These are phyloP conservation scores for Akanthomyces lecanii DNA, from an alignment of 2,329 filamentous ascomycete species.

Conservation along the genomic window DNA sequence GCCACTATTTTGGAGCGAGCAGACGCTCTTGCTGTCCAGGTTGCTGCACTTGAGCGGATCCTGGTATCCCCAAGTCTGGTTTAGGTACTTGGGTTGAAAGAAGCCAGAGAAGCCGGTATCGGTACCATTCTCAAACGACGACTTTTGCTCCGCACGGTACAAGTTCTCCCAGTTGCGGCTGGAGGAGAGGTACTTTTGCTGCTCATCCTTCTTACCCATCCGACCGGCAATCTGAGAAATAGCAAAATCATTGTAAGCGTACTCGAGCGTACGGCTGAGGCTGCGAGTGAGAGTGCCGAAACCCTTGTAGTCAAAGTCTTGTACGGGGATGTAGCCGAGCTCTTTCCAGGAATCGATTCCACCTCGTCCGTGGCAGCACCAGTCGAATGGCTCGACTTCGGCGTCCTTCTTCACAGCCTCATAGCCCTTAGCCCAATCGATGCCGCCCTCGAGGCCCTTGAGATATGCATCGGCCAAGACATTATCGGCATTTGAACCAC, in stretches of 20 bases:
- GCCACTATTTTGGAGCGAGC: slow-evolving; percentile 56
- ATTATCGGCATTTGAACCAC: slow-evolving; percentile 69
- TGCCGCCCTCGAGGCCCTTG: slow-evolving; percentile 57
- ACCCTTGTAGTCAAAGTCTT: slow-evolving; percentile 62
- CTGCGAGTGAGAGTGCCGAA: slow-evolving; percentile 67
- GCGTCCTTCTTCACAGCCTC: slow-evolving; percentile 69
- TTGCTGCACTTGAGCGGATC: slow-evolving; percentile 61
- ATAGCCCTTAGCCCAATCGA: slow-evolving; percentile 66
- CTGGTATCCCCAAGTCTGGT: slow-evolving; percentile 65
- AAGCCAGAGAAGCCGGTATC: slow-evolving; percentile 67
- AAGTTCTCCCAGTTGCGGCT: slow-evolving; percentile 66
- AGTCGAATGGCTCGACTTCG: slow-evolving; percentile 65
- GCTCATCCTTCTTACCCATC: slow-evolving; percentile 51
- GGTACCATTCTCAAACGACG: slow-evolving; percentile 45
- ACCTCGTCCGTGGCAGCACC: slow-evolving; percentile 66
- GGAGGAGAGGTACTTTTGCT: slow-evolving; percentile 54
- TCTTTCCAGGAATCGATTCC: slow-evolving; percentile 68
- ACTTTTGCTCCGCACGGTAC: slow-evolving; percentile 56
- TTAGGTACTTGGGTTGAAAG: slow-evolving; percentile 63
- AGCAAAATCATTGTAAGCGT: slow-evolving; percentile 73
- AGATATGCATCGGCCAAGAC: slow-evolving; percentile 64
- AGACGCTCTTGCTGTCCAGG: slow-evolving; percentile 50
- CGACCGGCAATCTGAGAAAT: slow-evolving; percentile 59
- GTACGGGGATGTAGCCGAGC: slow-evolving; percentile 65
- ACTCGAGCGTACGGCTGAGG: slow-evolving; percentile 70